Evolutionary conservation across 352 stramenopile species (phyloP), one percentile per base, ranked within the genome.

Genomic region (Globisporangium echinulatum): DNA sequence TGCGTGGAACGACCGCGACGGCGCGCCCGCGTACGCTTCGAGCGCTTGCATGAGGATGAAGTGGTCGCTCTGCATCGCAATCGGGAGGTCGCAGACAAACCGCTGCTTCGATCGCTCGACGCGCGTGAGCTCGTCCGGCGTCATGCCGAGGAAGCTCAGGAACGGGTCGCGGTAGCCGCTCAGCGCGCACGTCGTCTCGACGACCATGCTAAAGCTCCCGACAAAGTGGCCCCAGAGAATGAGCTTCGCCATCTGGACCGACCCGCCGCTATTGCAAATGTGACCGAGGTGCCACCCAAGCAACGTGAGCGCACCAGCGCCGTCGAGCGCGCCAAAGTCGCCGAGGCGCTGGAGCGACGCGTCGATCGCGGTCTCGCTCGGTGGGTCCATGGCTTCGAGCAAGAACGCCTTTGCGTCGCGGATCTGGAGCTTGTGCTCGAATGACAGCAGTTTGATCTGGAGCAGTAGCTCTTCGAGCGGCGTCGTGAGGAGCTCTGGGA

Each of bases 331-430:
- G 8, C 84, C 79, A 64, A 98, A 91, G 40, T 85, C 74, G 51
- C 81, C 67, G 17, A 98, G 69, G 1, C 95, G 75, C 39, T 95
- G 82, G 11, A 99, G 70, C 14, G 94, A 92, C 50, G 88, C 91
- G 55, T 96, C 80, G 43, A 99, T 94, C 4, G 88, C 79, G 4
- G 88, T 79, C n/a, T 90, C 77, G 10, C 79, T 89, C 0, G 97
- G 97, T 14, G 96, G 89, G 58, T 99, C 87, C 57, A 99, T 88
- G 9, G 94, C 96, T 39, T 96, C 77, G 25, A 81, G 59, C 25
- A 99, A 66, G 61, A 99, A 98, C 17, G 74, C 69, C 59, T 88
- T 88, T 13, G 76, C 74, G 49, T 86, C 70, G 38, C 66, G 61
- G 50, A 90, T 88, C 42, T 82, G 69, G 5, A 91, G 71, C 66